Base-by-base conservation (phyloP, 2,329 filamentous ascomycete species). In the Plectosphaerella plurivora region DNA sequence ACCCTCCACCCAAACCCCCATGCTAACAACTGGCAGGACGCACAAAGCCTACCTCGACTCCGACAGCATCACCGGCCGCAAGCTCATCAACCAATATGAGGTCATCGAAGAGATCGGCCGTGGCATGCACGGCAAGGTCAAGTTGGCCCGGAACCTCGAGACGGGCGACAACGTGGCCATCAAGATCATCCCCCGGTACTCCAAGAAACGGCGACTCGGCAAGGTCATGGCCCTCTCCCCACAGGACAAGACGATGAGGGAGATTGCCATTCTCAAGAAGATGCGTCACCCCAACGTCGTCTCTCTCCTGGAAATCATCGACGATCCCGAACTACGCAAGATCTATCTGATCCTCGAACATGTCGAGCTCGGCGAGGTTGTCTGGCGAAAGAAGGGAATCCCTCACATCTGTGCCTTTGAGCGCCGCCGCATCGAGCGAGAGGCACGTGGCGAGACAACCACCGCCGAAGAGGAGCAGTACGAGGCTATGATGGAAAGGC, bases 231-330 rank as follows among this genome's bases (percentile, higher is more conserved):
- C 83, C 55, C 71, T 74, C 63, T 82, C 81, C 1, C 82, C 81
- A 3, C 81, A 85, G 62, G 87, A 90, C 68, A 93, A 92, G 75
- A 91, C 89, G 52, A 97, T 96, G 74, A 88, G 89, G 66, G 94
- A 99, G 73, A 96, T 99, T 57, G 94, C 94, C 65, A 97, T 99
- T 53, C 77, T 99, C 62, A 99, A 99, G 71, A 99, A 99, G 75
- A 96, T 96, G 51, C 87, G 93, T 28, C 94, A 99, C 68, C 87
- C 90, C n/a, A 97, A 99, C 64, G 90, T 99, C 41, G 94, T 99
- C 57, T 92, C 90, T 61, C 77, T 99, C 39, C 81, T 97, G 57
- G 94, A 99, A 72, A 92, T 99, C 63, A 97, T 99, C 62, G 94
- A 99, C 67, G 94, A 99, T 66, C 93, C 93, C 2, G 90, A 91